Evolutionary conservation across 139 green algal species (phyloP).

Genomic region (Picochlorum costavermella): DNA sequence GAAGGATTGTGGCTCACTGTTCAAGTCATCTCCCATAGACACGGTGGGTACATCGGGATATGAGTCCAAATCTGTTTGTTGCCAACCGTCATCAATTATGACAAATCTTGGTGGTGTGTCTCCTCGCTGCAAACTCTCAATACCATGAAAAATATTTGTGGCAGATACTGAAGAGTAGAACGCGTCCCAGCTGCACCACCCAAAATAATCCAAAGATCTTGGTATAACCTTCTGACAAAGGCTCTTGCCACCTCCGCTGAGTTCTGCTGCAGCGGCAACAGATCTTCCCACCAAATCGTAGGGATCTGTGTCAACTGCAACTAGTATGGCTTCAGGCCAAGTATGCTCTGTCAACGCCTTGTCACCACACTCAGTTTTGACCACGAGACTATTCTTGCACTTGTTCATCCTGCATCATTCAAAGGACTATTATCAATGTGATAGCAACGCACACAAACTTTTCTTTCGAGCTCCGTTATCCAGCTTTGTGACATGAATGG

Average conservation of each 20-base stretch:
- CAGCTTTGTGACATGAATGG: no score
- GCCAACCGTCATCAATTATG: slow-evolving; percentile 74
- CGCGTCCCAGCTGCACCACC: slow-evolving; percentile 81
- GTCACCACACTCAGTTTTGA: slow-evolving; percentile 71
- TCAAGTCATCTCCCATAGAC: not conserved
- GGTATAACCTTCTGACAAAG: slow-evolving; percentile 64
- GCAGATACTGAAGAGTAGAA: slow-evolving; percentile 90
- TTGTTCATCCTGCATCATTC: no score
- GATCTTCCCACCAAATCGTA: slow-evolving; percentile 50
- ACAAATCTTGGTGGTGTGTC: slow-evolving; percentile 56
- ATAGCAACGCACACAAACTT: no score
- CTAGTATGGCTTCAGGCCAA: slow-evolving; percentile 28
- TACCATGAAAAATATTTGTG: slow-evolving; percentile 23
- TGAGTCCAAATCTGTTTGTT: slow-evolving; percentile 47
- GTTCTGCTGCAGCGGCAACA: slow-evolving; percentile 50
- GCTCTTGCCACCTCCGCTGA: slow-evolving; percentile 54
- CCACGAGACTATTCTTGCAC: not conserved
- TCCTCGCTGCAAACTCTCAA: slow-evolving; percentile 28
- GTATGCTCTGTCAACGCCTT: slow-evolving; percentile 18
- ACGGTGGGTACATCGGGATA: not conserved
- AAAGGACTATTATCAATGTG: no score
- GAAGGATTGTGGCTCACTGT: not conserved
- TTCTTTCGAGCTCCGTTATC: no score
- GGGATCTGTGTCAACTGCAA: slow-evolving; percentile 41
- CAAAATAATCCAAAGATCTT: slow-evolving; percentile 79